A percentile compares a stretch with the other conserved stretches of the same genome.
Conservation (phyloP, 2,329 filamentous ascomycete species). For the Stagonosporopsis chrysanthemi region DNA sequence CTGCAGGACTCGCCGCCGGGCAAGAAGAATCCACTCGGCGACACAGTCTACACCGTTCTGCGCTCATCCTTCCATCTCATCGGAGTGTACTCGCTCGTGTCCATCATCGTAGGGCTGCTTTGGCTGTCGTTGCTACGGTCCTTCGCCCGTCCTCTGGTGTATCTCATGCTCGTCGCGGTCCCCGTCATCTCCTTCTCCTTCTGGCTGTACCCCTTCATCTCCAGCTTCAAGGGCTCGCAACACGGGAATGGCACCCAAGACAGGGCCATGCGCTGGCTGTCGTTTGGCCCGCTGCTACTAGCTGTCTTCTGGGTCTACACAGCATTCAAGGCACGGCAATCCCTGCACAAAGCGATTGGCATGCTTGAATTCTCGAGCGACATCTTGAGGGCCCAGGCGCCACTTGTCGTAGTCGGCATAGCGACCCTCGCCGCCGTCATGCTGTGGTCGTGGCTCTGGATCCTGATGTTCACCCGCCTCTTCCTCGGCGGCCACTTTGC, state of each 20-base stretch:
- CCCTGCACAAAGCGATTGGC: conserved; percentile 81
- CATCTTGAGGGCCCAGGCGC: conserved; percentile 84
- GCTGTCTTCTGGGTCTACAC: conserved; percentile 84
- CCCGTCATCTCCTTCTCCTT: conserved; percentile 88
- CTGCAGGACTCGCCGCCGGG: conserved; percentile 80
- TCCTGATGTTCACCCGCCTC: conserved; percentile 93
- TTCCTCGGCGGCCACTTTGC: conserved; percentile 91
- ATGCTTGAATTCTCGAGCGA: conserved; percentile 92
- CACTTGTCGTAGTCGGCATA: conserved; percentile 83
- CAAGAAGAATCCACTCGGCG: conserved; percentile 76
- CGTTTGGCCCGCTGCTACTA: conserved; percentile 76
- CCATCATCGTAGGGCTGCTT: conserved; percentile 83
- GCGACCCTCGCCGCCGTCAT: conserved; percentile 77
- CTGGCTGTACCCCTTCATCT: conserved; percentile 87
- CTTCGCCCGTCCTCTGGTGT: conserved; percentile 85
- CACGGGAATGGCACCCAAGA: conserved; percentile 85
- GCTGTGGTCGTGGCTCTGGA: conserved; percentile 93
- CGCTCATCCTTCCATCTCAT: conserved; percentile 88
- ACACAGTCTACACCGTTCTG: conserved; percentile 92
- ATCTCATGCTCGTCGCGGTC: conserved; percentile 80
- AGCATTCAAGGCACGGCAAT: conserved; percentile 79
- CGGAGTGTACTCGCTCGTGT: conserved; percentile 89
- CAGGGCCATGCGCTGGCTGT: conserved; percentile 84
- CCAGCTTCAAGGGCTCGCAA: conserved; percentile 81
- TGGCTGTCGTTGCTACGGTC: conserved; percentile 90